phyloP scores from a whole-genome alignment of 202 grass and related monocot species.

The Eragrostis tef region DNA sequence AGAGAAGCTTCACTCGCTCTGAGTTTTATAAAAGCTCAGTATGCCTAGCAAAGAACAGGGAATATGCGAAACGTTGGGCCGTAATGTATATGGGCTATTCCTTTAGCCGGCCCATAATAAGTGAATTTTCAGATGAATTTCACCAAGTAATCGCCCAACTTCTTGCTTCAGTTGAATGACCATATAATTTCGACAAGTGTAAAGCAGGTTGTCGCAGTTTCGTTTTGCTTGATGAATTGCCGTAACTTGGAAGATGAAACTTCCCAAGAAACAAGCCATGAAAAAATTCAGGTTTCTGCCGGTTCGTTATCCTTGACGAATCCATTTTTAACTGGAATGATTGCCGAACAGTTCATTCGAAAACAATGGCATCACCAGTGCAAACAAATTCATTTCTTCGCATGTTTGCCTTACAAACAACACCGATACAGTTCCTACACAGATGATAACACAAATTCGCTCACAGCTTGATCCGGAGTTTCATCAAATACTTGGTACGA shows the following conservation, averaged over 20 bases:
- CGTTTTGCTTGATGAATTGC: too few species aligned
- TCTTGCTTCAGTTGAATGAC: neutral
- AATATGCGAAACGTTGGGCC: constrained; percentile 63
- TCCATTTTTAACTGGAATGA: neutral
- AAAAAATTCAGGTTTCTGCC: neutral
- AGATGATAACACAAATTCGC: neutral
- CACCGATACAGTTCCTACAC: neutral
- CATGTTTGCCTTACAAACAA: neutral
- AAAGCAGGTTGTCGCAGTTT: too few species aligned
- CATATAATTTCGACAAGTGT: neutral
- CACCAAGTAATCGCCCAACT: neutral
- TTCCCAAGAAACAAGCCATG: neutral
- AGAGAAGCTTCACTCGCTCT: constrained; percentile 38
- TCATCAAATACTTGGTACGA: neutral
- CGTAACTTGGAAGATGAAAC: too few species aligned
- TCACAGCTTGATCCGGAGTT: neutral
- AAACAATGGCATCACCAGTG: neutral
- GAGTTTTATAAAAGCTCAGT: constrained; percentile 21
- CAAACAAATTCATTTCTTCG: neutral
- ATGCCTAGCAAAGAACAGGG: constrained; percentile 67
- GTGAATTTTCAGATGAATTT: too few species aligned
- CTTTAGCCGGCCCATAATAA: neutral
- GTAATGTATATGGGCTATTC: neutral
- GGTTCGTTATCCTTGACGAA: neutral
- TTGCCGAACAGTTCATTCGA: neutral